These are phyloP conservation scores for Sporisorium graminicola DNA, from an alignment of 1,284 basidiomycete species.

Conservation along the genomic window DNA sequence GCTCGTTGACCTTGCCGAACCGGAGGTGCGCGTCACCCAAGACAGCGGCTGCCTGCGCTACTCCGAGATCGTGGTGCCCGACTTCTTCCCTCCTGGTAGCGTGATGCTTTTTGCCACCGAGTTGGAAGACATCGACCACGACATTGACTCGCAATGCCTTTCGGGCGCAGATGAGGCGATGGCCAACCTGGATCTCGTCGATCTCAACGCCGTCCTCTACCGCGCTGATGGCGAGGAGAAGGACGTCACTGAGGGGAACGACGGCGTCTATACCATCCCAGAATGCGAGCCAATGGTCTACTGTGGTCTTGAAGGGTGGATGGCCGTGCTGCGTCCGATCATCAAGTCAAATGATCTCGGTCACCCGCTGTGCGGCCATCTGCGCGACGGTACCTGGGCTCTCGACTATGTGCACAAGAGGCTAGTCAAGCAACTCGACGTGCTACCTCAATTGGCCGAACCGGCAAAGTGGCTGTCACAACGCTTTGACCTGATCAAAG, in stretches of 20 bases:
- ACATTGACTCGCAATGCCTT: conserved; percentile 54
- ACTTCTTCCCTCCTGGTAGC: conserved; percentile 63
- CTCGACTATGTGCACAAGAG: conserved; percentile 71
- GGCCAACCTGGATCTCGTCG: conserved; percentile 53
- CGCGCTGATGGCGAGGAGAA: conserved; percentile 65
- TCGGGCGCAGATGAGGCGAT: conserved; percentile 60
- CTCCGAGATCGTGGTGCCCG: conserved; percentile 61
- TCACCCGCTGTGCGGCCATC: conserved; percentile 61
- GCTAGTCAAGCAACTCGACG: conserved; percentile 74
- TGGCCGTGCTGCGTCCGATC: conserved; percentile 51
- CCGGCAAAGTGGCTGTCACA: conserved; percentile 60
- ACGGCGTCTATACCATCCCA: conserved; percentile 61
- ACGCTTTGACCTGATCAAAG: conserved; percentile 60
- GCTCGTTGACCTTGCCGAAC: conserved; percentile 56
- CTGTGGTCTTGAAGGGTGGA: conserved; percentile 65
- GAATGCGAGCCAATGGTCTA: conserved; percentile 49
- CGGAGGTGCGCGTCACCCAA: conserved; percentile 35
- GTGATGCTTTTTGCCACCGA: conserved; percentile 63
- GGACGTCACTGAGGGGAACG: conserved; percentile 57
- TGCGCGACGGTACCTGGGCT: conserved; percentile 63
- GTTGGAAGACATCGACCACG: conserved; percentile 54
- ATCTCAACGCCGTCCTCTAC: conserved; percentile 63
- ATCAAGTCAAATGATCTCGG: conserved; percentile 62
- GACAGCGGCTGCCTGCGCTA: conserved; percentile 41
- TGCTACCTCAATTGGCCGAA: conserved; percentile 51